These are phyloP conservation scores for Piloderma croceum DNA, from an alignment of 768 basidiomycete genomes.

Conservation along the genomic window DNA sequence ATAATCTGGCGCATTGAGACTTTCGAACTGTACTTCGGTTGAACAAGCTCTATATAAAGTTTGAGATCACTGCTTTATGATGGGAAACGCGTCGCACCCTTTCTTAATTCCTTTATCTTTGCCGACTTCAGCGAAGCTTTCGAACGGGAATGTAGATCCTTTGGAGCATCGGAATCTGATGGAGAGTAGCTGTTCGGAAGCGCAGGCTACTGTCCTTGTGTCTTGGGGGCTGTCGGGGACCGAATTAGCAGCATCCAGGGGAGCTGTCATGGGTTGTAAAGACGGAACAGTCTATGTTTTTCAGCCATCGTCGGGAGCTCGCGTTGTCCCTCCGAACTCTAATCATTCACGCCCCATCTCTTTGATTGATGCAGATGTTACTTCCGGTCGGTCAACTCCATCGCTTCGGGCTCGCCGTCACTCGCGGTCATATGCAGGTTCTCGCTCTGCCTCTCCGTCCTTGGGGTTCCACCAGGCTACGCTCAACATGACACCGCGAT, in stretches of 20 bases:
- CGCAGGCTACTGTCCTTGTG: slow-evolving; percentile 27
- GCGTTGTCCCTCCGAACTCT: slow-evolving; percentile 13
- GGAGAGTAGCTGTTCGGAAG: slow-evolving; percentile 28
- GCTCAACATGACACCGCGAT: slow-evolving; percentile 50
- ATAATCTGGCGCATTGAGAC: too few species aligned
- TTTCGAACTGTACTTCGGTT: too few species aligned
- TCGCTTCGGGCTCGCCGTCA: not conserved
- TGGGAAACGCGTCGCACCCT: slow-evolving; percentile 12
- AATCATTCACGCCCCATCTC: slow-evolving; percentile 18
- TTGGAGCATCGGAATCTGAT: slow-evolving; percentile 13
- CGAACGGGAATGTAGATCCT: slow-evolving; percentile 7
- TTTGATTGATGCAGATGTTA: slow-evolving; percentile 1
- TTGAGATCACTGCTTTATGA: slow-evolving; percentile 6
- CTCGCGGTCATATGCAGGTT: slow-evolving; percentile 8
- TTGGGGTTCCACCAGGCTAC: slow-evolving; percentile 35
- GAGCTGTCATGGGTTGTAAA: slow-evolving; percentile 35
- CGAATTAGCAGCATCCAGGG: slow-evolving; percentile 12
- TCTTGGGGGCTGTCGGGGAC: slow-evolving; percentile 21
- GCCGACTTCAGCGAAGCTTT: slow-evolving; percentile 17
- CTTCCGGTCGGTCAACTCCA: not conserved
- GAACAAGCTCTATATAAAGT: too few species aligned
- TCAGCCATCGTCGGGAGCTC: slow-evolving; percentile 15
- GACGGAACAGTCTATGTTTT: slow-evolving; percentile 43
- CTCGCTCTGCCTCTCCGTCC: slow-evolving; percentile 33
- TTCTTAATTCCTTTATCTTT: slow-evolving; percentile 32